Conservation (phyloP, 331 rosid species). For the Malus hybrid region DNA sequence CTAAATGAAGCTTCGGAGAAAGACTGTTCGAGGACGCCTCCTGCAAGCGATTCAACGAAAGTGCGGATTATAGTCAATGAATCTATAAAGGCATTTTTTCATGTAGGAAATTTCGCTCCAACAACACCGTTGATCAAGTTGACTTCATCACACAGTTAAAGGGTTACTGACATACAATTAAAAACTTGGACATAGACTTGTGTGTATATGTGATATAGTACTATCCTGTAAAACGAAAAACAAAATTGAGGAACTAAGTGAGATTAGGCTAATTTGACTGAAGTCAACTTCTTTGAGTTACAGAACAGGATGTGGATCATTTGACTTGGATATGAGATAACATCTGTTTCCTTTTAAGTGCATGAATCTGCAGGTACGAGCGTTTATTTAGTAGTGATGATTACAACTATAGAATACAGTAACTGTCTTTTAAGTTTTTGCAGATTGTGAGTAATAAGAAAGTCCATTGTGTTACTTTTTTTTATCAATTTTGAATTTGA, state of each 20-base stretch:
- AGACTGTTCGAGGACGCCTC: no score
- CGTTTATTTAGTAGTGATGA: neutral
- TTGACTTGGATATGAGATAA: neutral
- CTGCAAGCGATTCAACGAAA: fast-evolving
- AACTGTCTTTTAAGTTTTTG: neutral
- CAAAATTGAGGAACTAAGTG: neutral
- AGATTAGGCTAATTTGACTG: neutral
- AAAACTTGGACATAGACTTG: no score
- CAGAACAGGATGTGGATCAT: neutral
- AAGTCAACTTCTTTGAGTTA: neutral
- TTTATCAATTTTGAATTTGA: neutral
- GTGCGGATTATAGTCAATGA: no score
- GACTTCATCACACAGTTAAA: neutral
- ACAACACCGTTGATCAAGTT: neutral
- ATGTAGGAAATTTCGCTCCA: no score
- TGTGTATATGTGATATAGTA: no score
- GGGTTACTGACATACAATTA: no score
- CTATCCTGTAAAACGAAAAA: neutral
- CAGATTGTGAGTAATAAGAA: neutral
- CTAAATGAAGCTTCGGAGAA: no score
- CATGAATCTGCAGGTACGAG: no score
- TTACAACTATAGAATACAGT: neutral
- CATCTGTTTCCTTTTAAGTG: neutral
- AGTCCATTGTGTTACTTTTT: neutral
- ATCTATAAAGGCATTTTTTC: no score